Conservation (phyloP, 192 early-diverging fungal species). For the Geranomyces michiganensis region DNA sequence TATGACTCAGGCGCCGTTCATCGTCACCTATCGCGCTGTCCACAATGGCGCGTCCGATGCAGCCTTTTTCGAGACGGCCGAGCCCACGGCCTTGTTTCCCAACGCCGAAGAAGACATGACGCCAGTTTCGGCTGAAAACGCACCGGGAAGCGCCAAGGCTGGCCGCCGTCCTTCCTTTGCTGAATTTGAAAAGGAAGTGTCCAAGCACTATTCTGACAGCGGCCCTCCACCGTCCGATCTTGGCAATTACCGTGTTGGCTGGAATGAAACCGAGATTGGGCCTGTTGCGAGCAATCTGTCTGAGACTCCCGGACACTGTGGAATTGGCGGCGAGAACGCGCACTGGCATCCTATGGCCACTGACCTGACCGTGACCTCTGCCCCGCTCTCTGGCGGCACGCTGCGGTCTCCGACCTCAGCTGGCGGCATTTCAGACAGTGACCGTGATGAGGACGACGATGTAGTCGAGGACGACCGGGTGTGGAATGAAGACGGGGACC, state of each 20-base stretch:
- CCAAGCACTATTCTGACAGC: background rate
- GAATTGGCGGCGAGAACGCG: background rate
- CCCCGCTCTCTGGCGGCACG: no score
- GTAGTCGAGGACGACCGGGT: constrained; percentile 24
- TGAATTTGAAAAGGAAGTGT: constrained; percentile 22
- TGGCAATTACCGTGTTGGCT: constrained; percentile 35
- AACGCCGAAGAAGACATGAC: background rate
- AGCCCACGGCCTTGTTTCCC: background rate
- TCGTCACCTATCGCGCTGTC: constrained; percentile 1
- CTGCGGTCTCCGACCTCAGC: background rate
- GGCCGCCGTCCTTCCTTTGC: constrained; percentile 3
- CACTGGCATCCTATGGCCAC: constrained; percentile 7
- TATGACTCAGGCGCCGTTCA: background rate
- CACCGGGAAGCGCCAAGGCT: background rate
- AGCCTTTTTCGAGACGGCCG: constrained; percentile 4
- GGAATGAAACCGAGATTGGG: constrained; percentile 28
- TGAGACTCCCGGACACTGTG: constrained; percentile 1
- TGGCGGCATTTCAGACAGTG: background rate
- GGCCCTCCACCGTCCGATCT: constrained; percentile 12
- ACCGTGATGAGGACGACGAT: constrained; percentile 12
- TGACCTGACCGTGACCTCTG: background rate
- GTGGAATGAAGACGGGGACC: constrained; percentile 21
- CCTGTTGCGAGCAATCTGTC: background rate
- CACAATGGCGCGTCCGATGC: background rate
- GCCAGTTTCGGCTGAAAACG: constrained; percentile 2